Evolutionary conservation across 75 land plant genomes (phyloP).

Genomic region (Cryptomeria japonica): DNA sequence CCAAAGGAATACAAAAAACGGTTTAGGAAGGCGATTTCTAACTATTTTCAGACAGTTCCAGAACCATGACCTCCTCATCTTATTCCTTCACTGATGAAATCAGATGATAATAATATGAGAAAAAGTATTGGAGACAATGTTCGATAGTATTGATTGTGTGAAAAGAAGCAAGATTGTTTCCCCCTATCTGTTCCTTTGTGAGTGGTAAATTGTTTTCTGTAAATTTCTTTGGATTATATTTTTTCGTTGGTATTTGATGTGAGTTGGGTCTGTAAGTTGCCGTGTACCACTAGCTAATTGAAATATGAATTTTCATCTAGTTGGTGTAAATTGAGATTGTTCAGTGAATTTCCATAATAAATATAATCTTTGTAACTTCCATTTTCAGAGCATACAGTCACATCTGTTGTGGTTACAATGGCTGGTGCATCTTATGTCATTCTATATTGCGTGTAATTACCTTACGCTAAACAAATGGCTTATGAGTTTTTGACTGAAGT

Average conservation of each 20-base stretch:
- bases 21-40: conserved; percentile 89
- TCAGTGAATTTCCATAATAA: neutral
- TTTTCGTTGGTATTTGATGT: neutral
- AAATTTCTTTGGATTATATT: neutral
- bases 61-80: conserved; percentile 67
- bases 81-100: conserved; percentile 6
- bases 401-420: neutral
- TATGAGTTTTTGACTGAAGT: neutral
- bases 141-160: neutral
- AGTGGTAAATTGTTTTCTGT: neutral
- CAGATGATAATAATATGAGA: conserved; percentile 1
- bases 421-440: neutral
- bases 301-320: neutral
- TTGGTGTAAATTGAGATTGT: neutral
- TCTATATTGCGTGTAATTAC: neutral
- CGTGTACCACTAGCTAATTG: neutral
- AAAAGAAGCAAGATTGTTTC: neutral
- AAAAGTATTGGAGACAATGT: neutral
- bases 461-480: neutral
- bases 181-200: neutral
- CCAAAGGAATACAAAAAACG: conserved; percentile 93
- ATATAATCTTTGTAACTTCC: neutral
- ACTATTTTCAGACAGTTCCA: conserved; percentile 79
- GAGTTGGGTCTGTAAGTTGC: neutral
- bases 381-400: neutral